A percentile compares a stretch with the other conserved stretches of the same genome.
Evolutionary conservation across 108 stramenopile species (phyloP).

Genomic region (Aurantiochytrium sp.): DNA sequence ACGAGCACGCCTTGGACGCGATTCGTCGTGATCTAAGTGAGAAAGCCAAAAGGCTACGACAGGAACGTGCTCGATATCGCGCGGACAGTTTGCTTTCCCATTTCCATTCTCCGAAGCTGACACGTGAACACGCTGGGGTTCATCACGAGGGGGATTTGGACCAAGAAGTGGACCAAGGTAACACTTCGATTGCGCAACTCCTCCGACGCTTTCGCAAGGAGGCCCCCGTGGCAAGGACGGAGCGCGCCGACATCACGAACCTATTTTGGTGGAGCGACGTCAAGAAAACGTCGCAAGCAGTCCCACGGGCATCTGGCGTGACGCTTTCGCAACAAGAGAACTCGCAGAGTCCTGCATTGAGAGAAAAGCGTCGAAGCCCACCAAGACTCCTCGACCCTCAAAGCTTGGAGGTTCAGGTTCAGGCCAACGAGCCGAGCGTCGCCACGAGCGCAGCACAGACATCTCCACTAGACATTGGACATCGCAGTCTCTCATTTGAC

Average conservation of each 20-base stretch:
- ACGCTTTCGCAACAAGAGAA: too few species aligned
- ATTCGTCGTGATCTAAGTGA: not conserved
- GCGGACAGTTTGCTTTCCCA: not conserved
- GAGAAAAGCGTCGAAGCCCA: too few species aligned
- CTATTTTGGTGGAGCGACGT: not conserved
- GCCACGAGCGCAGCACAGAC: too few species aligned
- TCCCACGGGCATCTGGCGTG: too few species aligned
- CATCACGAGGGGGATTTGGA: too few species aligned
- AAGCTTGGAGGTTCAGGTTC: too few species aligned
- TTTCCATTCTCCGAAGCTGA: not conserved
- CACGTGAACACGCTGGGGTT: too few species aligned
- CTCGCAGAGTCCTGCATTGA: too few species aligned
- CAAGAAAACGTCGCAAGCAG: not conserved
- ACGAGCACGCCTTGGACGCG: not conserved
- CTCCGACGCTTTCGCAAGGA: not conserved
- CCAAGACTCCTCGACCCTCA: too few species aligned
- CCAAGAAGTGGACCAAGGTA: not conserved
- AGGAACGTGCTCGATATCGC: not conserved
- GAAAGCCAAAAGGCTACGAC: not conserved
- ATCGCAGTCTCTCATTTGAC: too few species aligned
- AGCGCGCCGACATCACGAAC: not conserved
- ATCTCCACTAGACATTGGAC: too few species aligned
- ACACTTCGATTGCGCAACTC: not conserved
- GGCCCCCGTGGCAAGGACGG: not conserved
- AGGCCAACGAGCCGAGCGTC: too few species aligned